A percentile compares a stretch with the other conserved stretches of the same genome.
Conservation (phyloP, 2,329 filamentous ascomycete species). For the Diaporthe sp. region DNA sequence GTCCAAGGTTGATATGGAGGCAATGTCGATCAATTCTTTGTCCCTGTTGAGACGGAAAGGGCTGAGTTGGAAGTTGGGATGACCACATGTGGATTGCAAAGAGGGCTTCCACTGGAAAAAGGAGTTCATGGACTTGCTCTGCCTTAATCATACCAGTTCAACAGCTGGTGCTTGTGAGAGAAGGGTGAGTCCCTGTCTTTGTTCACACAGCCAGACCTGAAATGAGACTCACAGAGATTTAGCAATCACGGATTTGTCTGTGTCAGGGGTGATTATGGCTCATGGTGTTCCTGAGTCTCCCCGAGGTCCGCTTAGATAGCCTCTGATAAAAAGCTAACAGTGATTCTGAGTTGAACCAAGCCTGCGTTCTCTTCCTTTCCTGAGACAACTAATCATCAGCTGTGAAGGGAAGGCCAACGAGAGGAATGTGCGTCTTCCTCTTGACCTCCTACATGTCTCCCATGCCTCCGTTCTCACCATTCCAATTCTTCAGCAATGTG, state of each 20-base stretch:
- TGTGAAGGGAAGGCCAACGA: not conserved
- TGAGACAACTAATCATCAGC: not conserved
- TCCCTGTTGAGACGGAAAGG: too few relatives aligned
- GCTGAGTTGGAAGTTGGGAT: not conserved
- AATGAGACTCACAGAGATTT: not conserved
- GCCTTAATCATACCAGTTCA: not conserved
- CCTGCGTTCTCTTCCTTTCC: not conserved
- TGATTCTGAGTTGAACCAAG: not conserved
- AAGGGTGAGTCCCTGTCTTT: not conserved
- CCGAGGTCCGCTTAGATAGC: too few relatives aligned
- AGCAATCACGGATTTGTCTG: not conserved
- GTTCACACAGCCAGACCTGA: not conserved
- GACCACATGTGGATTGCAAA: too few relatives aligned
- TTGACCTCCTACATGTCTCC: not conserved
- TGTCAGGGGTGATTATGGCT: not conserved
- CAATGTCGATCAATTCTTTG: not conserved
- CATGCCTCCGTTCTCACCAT: too few relatives aligned
- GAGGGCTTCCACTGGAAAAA: not conserved
- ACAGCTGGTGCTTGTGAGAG: accelerated
- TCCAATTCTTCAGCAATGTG: too few relatives aligned
- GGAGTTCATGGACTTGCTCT: not conserved
- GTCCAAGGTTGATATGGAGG: not conserved
- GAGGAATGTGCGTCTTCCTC: not conserved
- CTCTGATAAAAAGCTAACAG: not conserved
- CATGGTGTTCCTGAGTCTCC: not conserved